Evolutionary conservation across 768 basidiomycete species (phyloP), one percentile per base, ranked within the genome.

Genomic region (Rhodotorula diobovata): DNA sequence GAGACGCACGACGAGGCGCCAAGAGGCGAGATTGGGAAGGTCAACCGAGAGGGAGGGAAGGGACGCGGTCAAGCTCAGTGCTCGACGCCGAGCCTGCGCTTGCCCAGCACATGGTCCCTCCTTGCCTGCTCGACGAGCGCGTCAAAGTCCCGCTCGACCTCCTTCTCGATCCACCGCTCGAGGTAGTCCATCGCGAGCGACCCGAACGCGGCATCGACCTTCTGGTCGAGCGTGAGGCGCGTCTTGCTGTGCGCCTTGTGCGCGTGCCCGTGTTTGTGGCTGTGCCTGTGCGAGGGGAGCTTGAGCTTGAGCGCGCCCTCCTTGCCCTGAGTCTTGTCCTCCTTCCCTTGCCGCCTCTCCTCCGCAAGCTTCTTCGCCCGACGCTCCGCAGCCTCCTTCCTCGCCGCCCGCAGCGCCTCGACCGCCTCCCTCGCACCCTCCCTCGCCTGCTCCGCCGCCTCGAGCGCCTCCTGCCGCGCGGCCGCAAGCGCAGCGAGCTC

Each of bases 101-200:
- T 53, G 28, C 15, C 14, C 15, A 14, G n/a, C 51, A 14, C 51
- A 12, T 57, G 56, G 11, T 25, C 21, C 56, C 12, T 28, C 21
- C 25, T 20, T 9, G 21, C 23, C 56, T 39, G 25, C 25, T 50
- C 21, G 4, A 62, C 34, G 35, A 30, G 34, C 23, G 16, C 35
- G 25, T 12, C 34, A 34, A 62, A 48, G 45, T 62, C 61, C 35
- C 37, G 20, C 61, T 62, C 46, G 48, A 62, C 61, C 48, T 62
- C 61, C 48, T 62, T 34, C 28, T 62, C 46, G 48, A 62, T 50
- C 25, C 35, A 62, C 15, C 48, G 34, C 34, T 51, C 61, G 25
- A 62, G 35, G 8, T 32, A 46, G 25, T 37, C 7, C 25, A 62
- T 37, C 56, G 25, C 35, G 37, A 35, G 23, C 34, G 21, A 23